phyloP scores from a whole-genome alignment of 352 stramenopile species.

The Pythium myriotylum region DNA sequence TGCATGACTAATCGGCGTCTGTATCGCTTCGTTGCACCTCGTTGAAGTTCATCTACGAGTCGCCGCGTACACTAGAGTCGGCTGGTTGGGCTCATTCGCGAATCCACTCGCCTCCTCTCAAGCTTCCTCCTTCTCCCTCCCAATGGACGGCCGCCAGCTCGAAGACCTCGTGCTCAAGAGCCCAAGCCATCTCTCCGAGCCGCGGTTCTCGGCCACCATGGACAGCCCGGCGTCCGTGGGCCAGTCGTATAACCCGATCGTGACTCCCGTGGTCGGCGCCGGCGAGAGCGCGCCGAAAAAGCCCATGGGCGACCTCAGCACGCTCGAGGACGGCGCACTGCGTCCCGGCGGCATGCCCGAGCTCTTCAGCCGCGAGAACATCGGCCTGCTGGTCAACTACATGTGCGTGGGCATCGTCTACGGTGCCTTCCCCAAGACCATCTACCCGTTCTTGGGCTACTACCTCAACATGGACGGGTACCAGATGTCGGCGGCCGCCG shows the following conservation, averaged over 20 bases:
- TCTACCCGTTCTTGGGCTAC: constrained; percentile 31
- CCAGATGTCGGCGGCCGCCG: constrained; percentile 23
- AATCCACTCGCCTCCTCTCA: constrained; percentile 2
- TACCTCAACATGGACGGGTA: constrained; percentile 36
- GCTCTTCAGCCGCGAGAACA: constrained; percentile 26
- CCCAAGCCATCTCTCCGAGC: constrained; percentile 17
- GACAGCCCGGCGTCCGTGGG: constrained; percentile 5
- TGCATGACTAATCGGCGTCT: too few species aligned
- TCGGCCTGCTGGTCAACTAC: constrained; percentile 34
- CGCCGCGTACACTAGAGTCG: too few species aligned
- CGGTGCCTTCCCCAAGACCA: constrained; percentile 29
- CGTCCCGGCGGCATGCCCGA: constrained; percentile 22
- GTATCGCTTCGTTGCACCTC: too few species aligned
- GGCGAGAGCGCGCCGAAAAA: neutral
- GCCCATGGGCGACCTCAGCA: neutral
- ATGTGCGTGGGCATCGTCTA: constrained; percentile 29
- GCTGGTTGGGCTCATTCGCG: constrained; percentile 2
- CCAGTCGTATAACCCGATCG: constrained; percentile 5
- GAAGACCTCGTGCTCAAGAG: constrained; percentile 24
- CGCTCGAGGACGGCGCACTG: constrained; percentile 17
- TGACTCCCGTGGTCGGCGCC: constrained; percentile 8
- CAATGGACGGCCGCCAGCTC: constrained; percentile 18
- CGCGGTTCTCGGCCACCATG: constrained; percentile 13
- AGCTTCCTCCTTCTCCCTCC: neutral
- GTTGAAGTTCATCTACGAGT: too few species aligned